Percentiles rank a stretch among this genome's conserved stretches.
phyloP scores from a whole-genome alignment of 2,329 filamentous ascomycete genomes.

The Periconia digitata region DNA sequence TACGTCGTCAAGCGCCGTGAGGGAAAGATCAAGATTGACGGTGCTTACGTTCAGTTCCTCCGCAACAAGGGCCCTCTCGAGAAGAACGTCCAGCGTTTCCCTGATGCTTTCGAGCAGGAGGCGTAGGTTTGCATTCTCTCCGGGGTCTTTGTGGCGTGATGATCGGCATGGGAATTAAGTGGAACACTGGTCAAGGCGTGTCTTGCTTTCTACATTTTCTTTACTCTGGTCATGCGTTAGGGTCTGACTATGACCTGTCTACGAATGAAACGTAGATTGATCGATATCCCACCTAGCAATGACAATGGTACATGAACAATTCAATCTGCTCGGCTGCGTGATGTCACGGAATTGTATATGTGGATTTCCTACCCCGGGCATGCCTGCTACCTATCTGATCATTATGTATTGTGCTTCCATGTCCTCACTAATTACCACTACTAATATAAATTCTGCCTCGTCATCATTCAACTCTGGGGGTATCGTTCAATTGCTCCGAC shows the following conservation, averaged over 20 bases:
- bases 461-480: too few species aligned
- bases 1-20: constrained; percentile 94
- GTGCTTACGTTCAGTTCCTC: constrained; percentile 99
- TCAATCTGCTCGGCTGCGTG: neutral
- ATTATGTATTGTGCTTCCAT: too few species aligned
- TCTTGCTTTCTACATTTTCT: constrained; percentile 38
- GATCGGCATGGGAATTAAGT: constrained; percentile 32
- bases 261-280: constrained; percentile 31
- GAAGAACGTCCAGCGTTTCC: constrained; percentile 92
- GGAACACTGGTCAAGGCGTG: constrained; percentile 42
- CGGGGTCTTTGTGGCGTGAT: constrained; percentile 23
- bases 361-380: neutral
- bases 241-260: constrained; percentile 26
- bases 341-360: too few species aligned
- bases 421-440: too few species aligned
- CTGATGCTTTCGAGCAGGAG: constrained; percentile 72
- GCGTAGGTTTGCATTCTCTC: constrained; percentile 29
- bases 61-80: constrained; percentile 85
- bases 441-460: too few species aligned
- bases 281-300: constrained; percentile 35
- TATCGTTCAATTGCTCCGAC: too few species aligned
- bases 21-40: constrained; percentile 92
- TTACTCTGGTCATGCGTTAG: constrained; percentile 32
- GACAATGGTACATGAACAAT: constrained; percentile 30
- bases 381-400: too few species aligned